Base-by-base conservation (phyloP, 2,329 filamentous ascomycete species). In the Colletotrichum trifolii region DNA sequence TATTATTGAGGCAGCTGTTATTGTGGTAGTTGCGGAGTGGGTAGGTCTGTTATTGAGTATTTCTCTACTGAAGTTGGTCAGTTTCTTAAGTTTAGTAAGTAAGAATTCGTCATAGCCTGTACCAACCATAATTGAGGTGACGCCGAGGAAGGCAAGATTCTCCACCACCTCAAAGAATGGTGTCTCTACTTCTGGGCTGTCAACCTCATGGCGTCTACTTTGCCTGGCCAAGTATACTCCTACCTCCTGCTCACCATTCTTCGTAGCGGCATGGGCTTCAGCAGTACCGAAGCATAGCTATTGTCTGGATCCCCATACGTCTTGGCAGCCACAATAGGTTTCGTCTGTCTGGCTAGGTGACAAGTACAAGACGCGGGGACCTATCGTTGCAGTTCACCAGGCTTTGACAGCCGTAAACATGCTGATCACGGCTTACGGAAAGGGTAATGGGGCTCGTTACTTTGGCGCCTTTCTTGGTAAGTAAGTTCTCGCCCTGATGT, bases 161-260 rank as follows among this genome's bases (percentile, higher is more conserved):
- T 76, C 11, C 43, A 68, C 3, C 72, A 74, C 58, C 69, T 77
- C 35, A 71, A 69, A 38, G 75, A 77, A 64, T 77, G 75, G 74
- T 75, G 75, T 57, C 55, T 76, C 2, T 73, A 76, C 67, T 69
- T 76, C 60, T 75, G 72, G 72, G 74, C 72, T 13, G 75, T 74
- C 64, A 75, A 72, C 60, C 69, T 74, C 67, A 67, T 75, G 72
- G 71, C 71, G 43, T 73, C 70, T 57, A 75, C 70, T 36, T 68
- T 70, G 50, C 72, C 74, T 0, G 71, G 71, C 6, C 78, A 78
- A 60, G 72, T 74, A 1, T 76, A 74, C 64, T 70, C 69, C 45
- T 77, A 77, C 60, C 78, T 78, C 68, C 69, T 77, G 5, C 76
- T 76, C 12, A 73, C 78, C 59, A 77, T 79, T 49, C 68, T 79